These are phyloP conservation scores for Spatholobus suberectus DNA, from an alignment of 306 rosid species.

Conservation along the genomic window DNA sequence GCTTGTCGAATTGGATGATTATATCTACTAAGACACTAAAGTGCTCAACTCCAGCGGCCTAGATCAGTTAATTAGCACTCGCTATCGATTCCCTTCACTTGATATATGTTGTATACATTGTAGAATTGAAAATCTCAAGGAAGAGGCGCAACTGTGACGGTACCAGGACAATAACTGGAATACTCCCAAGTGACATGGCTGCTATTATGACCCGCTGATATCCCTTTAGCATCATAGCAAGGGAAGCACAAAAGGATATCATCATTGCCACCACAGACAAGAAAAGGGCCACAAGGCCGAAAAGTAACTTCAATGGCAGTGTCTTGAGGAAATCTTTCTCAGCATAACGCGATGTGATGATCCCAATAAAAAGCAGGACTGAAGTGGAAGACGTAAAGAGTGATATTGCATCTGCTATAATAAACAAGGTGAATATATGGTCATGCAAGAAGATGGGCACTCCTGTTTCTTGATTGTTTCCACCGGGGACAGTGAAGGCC, in stretches of 20 bases:
- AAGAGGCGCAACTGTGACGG: not conserved
- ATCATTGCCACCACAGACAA: constrained; percentile 26
- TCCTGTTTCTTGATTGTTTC: constrained; percentile 16
- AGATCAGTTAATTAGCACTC: too few species aligned
- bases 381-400: constrained; percentile 25
- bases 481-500: constrained; percentile 34
- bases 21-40: too few species aligned
- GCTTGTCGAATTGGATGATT: too few species aligned
- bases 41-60: too few species aligned
- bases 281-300: not conserved
- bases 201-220: not conserved
- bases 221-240: not conserved
- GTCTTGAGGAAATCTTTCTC: not conserved
- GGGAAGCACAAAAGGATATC: not conserved
- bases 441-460: not conserved
- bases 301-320: constrained; percentile 1
- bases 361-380: constrained; percentile 21
- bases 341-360: constrained; percentile 26
- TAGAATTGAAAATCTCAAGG: not conserved
- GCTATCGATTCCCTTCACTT: not conserved
- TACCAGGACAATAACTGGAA: not conserved
- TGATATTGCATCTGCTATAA: not conserved
- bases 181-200: not conserved
- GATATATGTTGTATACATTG: not conserved
- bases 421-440: not conserved